Percentiles rank a stretch among this genome's conserved stretches.
These are phyloP conservation scores for Oidiodendron maius DNA, from an alignment of 495 filamentous ascomycete genomes.

Conservation along the genomic window DNA sequence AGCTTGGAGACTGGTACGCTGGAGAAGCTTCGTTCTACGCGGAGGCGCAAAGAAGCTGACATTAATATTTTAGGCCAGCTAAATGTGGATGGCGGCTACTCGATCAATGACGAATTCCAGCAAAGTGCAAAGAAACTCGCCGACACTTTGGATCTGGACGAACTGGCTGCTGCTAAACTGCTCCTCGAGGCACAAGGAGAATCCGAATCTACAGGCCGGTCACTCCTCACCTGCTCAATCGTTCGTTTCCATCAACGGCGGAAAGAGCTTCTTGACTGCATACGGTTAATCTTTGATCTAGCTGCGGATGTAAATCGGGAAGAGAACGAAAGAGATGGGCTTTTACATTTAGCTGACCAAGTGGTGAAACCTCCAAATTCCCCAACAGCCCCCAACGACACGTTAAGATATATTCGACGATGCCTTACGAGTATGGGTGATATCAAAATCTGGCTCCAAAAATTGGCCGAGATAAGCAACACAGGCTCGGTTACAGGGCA, in stretches of 20 bases:
- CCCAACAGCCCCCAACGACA: neutral
- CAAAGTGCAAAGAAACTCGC: conserved; percentile 71
- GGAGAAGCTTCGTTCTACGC: neutral
- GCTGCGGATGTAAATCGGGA: conserved; percentile 48
- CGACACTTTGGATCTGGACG: conserved; percentile 84
- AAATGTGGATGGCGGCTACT: conserved; percentile 30
- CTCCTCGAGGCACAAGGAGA: conserved; percentile 64
- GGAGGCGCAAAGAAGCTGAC: conserved; percentile 6
- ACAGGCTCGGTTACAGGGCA: conserved; percentile 59
- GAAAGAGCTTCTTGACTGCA: conserved; percentile 70
- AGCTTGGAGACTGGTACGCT: conserved; percentile 24
- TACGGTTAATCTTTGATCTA: conserved; percentile 66
- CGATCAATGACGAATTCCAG: conserved; percentile 78
- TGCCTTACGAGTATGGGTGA: conserved; percentile 68
- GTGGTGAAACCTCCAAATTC: conserved; percentile 8
- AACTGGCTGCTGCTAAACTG: conserved; percentile 71
- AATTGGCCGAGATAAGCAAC: conserved; percentile 63
- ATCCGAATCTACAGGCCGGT: conserved; percentile 56
- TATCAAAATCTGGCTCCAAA: conserved; percentile 66
- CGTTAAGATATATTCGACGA: conserved; percentile 50
- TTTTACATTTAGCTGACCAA: conserved; percentile 30
- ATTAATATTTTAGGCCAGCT: conserved; percentile 55
- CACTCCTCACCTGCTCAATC: conserved; percentile 64
- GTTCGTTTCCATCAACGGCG: conserved; percentile 81
- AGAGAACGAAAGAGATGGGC: conserved; percentile 11